phyloP scores from a whole-genome alignment of 805 yeast species.

The Candida stauntonica region DNA sequence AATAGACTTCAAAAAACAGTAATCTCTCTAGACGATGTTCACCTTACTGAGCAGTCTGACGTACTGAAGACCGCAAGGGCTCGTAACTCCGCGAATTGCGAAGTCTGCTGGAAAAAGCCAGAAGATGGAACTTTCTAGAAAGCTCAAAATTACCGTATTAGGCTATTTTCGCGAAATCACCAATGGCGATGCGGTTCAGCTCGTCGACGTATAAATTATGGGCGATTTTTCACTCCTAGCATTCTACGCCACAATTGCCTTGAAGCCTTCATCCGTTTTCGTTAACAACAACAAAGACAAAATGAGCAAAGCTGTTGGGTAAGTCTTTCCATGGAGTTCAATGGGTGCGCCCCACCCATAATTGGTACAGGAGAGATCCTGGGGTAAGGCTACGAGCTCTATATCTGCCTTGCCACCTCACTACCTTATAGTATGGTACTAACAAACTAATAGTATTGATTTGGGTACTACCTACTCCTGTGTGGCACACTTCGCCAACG shows the following conservation, averaged over 20 bases:
- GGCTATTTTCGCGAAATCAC: conserved; percentile 8
- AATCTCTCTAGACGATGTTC: too few species aligned
- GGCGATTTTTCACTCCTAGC: conserved; percentile 5
- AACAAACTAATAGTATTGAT: conserved; percentile 27
- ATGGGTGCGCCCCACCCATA: too few species aligned
- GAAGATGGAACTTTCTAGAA: conserved; percentile 24
- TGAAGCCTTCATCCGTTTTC: not conserved
- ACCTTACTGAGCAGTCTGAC: too few species aligned
- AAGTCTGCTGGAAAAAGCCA: too few species aligned
- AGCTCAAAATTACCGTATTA: conserved; percentile 7
- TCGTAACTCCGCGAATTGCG: too few species aligned
- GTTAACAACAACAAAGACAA: conserved; percentile 8
- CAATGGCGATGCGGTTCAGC: conserved; percentile 2
- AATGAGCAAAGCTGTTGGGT: conserved; percentile 47
- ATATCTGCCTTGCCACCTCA: too few species aligned
- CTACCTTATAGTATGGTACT: conserved; percentile 2
- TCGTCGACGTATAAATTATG: conserved; percentile 13
- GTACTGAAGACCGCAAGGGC: too few species aligned
- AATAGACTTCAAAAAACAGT: too few species aligned
- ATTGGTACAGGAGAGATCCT: too few species aligned
- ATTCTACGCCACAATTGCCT: not conserved
- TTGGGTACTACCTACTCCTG: conserved; percentile 54
- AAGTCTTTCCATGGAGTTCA: conserved; percentile 40
- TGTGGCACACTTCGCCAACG: conserved; percentile 91
- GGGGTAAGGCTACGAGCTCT: too few species aligned